Base-by-base conservation (phyloP, 2,329 filamentous ascomycete genomes). In the Phialocephala subalpina region DNA sequence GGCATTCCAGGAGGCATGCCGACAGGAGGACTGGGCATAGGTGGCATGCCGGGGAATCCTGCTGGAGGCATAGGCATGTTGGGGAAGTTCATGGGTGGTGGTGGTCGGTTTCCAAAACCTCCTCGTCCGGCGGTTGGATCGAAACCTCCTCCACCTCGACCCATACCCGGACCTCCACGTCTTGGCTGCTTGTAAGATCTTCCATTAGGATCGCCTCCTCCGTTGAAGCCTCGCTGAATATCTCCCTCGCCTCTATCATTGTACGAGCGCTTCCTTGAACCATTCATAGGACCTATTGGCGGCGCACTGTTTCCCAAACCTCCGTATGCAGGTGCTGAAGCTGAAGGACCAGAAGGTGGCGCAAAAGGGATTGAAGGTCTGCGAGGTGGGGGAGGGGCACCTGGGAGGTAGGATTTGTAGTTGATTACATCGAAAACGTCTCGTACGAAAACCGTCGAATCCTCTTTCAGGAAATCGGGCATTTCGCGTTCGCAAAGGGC, bases 401-500 rank as follows among this genome's bases (percentile, higher is more conserved):
- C 86, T 2, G 87, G 87, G 1, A 86, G 75, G 75, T 89, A 91
- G 5, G 84, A 83, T 73, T 86, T 90, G 74, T 85, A 85, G 53
- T 84, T 79, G 65, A 95, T 84, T 5, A 87, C 87, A 59, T 85
- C 78, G 73, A 94, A 90, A 22, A 94, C 84, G 73, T 94, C 90
- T 73, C 90, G 82, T 38, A 93, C 88, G 71, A 95, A 94, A 1
- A 81, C 74, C 3, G 80, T 78, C 1, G 88, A 84, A 72, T 89
- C 87, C 73, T 93, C 89, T 73, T 87, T 87, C 20, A 95, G 79
- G 75, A 95, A 95, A 75, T 94, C 92, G 2, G 87, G 85, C 47
- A 95, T 88, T 77, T 93, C 90, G 61, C 87, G 83, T 74, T 92
- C 84, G 77, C 91, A 93, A 60, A 91, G 86, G 72, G 84, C 81